Evolutionary conservation across 257 asterid species (phyloP).

Genomic region (Fraxinus cuspidata): DNA sequence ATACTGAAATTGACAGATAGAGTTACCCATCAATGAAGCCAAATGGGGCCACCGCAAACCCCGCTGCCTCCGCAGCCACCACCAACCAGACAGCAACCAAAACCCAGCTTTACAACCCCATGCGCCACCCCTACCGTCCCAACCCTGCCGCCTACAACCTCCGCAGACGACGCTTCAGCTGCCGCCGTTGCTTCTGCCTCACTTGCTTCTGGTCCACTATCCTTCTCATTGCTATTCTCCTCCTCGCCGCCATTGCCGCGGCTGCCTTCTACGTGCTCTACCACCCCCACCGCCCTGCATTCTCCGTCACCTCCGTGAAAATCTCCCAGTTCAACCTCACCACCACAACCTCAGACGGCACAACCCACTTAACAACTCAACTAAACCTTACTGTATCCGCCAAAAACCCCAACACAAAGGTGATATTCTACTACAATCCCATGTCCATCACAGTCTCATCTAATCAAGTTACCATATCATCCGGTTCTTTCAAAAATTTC

Average conservation of each 20-base stretch:
- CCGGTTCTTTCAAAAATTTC: conserved; percentile 50
- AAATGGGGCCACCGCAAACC: neutral
- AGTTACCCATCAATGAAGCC: conserved; percentile 21
- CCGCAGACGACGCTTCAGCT: conserved; percentile 31
- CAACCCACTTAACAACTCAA: conserved; percentile 60
- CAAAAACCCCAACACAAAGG: conserved; percentile 58
- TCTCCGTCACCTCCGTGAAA: conserved; percentile 66
- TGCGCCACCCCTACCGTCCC: conserved; percentile 49
- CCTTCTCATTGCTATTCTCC: conserved; percentile 41
- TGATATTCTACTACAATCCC: conserved; percentile 51
- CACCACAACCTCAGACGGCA: conserved; percentile 63
- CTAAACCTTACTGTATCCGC: conserved; percentile 64
- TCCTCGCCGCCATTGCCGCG: conserved; percentile 64
- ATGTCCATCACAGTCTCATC: conserved; percentile 38
- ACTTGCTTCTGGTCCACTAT: conserved; percentile 58
- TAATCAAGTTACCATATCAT: conserved; percentile 40
- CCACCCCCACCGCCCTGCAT: conserved; percentile 67
- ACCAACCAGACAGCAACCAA: conserved; percentile 28
- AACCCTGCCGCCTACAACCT: conserved; percentile 34
- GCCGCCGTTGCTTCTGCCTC: conserved; percentile 56
- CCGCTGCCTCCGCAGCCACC: conserved; percentile 7
- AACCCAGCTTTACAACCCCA: conserved; percentile 36
- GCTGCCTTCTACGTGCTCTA: conserved; percentile 68
- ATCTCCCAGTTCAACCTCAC: conserved; percentile 67
- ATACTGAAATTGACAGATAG: neutral